Evolutionary conservation across 345 rosid species (phyloP).

Genomic region (Ricinus communis): DNA sequence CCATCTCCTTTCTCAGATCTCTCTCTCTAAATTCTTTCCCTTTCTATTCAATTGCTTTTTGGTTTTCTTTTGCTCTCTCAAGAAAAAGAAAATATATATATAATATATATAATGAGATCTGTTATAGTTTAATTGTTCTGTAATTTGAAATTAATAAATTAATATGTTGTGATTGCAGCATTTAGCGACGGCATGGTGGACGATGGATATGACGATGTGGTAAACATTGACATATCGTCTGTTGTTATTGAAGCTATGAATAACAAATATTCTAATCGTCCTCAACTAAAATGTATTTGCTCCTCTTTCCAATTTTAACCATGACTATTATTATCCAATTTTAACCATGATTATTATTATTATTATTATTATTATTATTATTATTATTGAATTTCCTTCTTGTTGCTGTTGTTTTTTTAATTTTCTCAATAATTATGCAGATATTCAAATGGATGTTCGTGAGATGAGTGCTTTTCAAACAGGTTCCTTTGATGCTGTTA

Average conservation of each 20-base stretch:
- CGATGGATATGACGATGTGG: constrained; percentile 78
- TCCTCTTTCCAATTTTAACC: neutral
- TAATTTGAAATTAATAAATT: no score
- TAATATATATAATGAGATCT: neutral
- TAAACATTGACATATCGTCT: constrained; percentile 71
- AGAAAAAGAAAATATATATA: no score
- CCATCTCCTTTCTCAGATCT: constrained; percentile 11
- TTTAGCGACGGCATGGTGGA: constrained; percentile 79
- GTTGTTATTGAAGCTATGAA: constrained; percentile 73
- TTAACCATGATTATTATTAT: no score
- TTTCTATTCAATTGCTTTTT: neutral
- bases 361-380: no score
- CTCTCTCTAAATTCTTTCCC: neutral
- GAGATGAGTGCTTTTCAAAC: constrained; percentile 63
- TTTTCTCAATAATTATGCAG: constrained; percentile 36
- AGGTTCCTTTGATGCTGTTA: constrained; percentile 67
- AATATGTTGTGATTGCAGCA: constrained; percentile 34
- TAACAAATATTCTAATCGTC: constrained; percentile 48
- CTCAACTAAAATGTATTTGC: constrained; percentile 65
- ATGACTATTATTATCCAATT: neutral
- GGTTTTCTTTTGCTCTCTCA: neutral
- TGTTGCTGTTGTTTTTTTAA: neutral
- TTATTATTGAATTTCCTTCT: no score
- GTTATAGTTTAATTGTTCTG: neutral
- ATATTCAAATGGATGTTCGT: constrained; percentile 73